A percentile compares a stretch with the other conserved stretches of the same genome.
These are phyloP conservation scores for Macaranga tanarius DNA, from an alignment of 441 rosid genomes.

Conservation along the genomic window DNA sequence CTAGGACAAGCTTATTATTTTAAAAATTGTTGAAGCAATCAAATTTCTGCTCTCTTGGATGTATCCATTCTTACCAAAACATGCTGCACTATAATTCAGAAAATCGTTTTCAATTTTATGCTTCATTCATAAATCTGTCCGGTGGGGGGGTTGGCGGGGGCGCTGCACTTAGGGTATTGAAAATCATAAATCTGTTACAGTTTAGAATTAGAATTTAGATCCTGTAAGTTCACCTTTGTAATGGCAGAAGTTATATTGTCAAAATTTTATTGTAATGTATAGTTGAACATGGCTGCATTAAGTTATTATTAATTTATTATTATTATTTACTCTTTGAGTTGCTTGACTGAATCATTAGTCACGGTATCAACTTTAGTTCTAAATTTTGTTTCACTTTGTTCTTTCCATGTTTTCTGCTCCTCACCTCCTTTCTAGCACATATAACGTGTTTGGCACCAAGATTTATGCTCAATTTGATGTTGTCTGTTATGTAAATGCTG, in stretches of 20 bases:
- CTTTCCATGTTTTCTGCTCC: neutral
- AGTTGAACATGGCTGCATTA: neutral
- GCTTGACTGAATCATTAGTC: neutral
- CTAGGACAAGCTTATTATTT: neutral
- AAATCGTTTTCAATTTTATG: neutral
- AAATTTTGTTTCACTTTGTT: neutral
- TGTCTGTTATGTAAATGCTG: conserved; percentile 27
- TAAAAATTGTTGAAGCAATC: neutral
- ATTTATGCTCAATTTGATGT: neutral
- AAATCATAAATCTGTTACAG: too few species aligned
- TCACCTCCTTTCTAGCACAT: neutral
- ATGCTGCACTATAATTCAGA: neutral
- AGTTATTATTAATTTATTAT: neutral
- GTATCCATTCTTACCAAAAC: neutral
- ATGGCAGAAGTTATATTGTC: conserved; percentile 2
- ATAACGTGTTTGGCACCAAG: neutral
- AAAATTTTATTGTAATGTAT: neutral
- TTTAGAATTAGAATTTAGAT: neutral
- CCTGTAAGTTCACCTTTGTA: neutral
- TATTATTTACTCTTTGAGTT: neutral
- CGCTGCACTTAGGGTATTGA: too few species aligned
- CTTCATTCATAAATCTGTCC: neutral
- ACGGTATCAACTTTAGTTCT: neutral
- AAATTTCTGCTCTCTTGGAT: neutral
- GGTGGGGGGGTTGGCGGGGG: too few species aligned